Conservation (phyloP, 2,329 filamentous ascomycete species). For the Leptographium procerum region DNA sequence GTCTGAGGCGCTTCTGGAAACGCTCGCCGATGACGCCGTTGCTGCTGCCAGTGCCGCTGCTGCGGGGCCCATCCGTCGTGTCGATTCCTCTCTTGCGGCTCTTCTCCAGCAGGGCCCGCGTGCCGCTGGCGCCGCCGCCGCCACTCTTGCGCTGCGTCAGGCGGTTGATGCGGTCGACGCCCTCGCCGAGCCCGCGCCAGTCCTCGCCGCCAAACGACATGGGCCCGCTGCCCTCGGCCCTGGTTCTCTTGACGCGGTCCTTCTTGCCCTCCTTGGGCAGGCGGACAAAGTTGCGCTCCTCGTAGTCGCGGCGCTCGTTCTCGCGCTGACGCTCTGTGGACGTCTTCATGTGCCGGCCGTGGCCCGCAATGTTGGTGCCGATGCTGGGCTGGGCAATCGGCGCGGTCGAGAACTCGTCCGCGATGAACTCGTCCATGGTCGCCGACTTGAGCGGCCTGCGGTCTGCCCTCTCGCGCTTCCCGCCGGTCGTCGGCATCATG, state of each 20-base stretch:
- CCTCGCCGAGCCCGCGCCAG: conserved; percentile 75
- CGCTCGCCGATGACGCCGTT: conserved; percentile 57
- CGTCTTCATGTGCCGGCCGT: conserved; percentile 70
- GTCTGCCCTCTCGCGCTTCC: conserved; percentile 44
- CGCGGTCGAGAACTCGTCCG: conserved; percentile 68
- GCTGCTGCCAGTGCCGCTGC: conserved; percentile 38
- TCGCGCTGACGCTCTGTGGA: conserved; percentile 66
- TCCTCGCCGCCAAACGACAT: conserved; percentile 83
- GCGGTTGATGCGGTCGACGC: conserved; percentile 74
- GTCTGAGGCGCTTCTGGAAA: conserved; percentile 59
- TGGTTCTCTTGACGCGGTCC: conserved; percentile 55
- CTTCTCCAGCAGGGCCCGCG: conserved; percentile 60
- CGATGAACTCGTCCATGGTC: conserved; percentile 86
- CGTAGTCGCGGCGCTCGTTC: conserved; percentile 70
- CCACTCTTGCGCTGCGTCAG: conserved; percentile 60
- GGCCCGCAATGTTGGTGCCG: conserved; percentile 72
- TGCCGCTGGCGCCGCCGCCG: conserved; percentile 37
- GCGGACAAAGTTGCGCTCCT: conserved; percentile 85
- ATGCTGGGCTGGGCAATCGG: conserved; percentile 82
- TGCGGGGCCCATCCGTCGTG: conserved; percentile 55
- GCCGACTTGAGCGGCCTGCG: conserved; percentile 60
- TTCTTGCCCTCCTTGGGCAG: conserved; percentile 83
- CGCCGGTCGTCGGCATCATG: conserved; percentile 57
- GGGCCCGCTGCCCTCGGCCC: conserved; percentile 38
- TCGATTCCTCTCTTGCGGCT: conserved; percentile 72